These are phyloP conservation scores for Dactylellina haptotyla DNA, from an alignment of 2,329 filamentous ascomycete genomes.

Conservation along the genomic window DNA sequence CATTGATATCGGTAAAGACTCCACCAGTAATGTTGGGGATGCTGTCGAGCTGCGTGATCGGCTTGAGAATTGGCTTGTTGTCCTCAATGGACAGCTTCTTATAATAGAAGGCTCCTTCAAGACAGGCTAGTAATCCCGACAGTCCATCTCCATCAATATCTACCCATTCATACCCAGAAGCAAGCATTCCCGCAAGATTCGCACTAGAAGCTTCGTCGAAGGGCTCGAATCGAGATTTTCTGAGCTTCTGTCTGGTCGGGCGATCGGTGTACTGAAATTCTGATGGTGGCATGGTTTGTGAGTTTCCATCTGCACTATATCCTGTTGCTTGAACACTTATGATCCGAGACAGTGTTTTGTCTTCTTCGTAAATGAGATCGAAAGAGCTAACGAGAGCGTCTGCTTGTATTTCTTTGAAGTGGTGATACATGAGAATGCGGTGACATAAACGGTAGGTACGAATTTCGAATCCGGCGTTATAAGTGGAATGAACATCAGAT, in stretches of 20 bases:
- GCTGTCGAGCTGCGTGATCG: background rate
- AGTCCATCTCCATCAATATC: conserved; percentile 58
- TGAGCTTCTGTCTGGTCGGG: background rate
- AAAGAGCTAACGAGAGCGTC: background rate
- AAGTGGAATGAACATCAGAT: conserved; percentile 59
- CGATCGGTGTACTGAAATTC: conserved; percentile 1
- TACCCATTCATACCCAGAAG: conserved; percentile 51
- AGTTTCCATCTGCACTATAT: background rate
- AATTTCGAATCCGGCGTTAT: conserved; percentile 59
- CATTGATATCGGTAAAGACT: background rate
- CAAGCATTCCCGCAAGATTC: conserved; percentile 18
- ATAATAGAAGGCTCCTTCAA: conserved; percentile 50
- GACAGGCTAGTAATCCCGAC: conserved; percentile 52
- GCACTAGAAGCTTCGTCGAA: conserved; percentile 23
- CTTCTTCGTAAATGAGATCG: background rate
- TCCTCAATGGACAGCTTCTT: conserved; percentile 11
- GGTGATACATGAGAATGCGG: conserved; percentile 61
- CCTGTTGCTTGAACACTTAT: background rate
- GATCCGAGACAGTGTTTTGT: background rate
- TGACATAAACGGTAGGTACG: conserved; percentile 59
- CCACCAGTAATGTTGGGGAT: background rate
- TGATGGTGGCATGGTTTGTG: background rate
- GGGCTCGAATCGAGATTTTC: background rate
- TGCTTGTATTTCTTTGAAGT: conserved; percentile 54
- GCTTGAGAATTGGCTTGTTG: background rate